A percentile compares a stretch with the other conserved stretches of the same genome.
phyloP scores from a whole-genome alignment of 345 rosid genomes.

The sweet orange (Citrus sinensis) region DNA sequence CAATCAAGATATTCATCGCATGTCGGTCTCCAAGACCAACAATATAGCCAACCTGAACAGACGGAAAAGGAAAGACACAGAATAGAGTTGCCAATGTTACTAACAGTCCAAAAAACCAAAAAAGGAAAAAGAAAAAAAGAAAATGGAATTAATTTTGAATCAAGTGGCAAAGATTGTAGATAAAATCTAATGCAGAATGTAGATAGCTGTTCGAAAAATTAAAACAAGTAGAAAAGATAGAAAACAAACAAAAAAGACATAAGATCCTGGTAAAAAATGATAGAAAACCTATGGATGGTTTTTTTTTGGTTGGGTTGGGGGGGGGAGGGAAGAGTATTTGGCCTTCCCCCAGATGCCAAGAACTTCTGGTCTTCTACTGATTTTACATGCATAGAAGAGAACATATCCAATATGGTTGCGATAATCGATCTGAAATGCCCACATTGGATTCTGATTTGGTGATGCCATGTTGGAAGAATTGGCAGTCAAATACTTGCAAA shows the following conservation, averaged over 20 bases:
- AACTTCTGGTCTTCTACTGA: neutral
- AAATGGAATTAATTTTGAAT: neutral
- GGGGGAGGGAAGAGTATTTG: neutral
- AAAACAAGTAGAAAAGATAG: neutral
- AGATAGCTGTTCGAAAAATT: neutral
- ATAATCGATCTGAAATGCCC: neutral
- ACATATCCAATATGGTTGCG: neutral
- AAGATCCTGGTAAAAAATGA: neutral
- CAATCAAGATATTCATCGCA: conserved; percentile 87
- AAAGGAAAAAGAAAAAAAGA: neutral
- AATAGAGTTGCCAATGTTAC: conserved; percentile 6
- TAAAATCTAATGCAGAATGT: neutral
- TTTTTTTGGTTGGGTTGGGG: too few species aligned
- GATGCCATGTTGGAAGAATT: neutral
- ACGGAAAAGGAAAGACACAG: neutral
- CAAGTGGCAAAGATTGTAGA: neutral
- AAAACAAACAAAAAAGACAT: neutral
- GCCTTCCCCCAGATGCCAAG: neutral
- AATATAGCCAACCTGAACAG: conserved; percentile 85
- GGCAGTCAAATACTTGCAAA: neutral
- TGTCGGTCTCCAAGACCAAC: conserved; percentile 99
- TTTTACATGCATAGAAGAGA: neutral
- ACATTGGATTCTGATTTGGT: neutral
- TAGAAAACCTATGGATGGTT: neutral
- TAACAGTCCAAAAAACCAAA: neutral